Base-by-base conservation (phyloP, 1,284 basidiomycete species). In the Vanrija sp. region DNA sequence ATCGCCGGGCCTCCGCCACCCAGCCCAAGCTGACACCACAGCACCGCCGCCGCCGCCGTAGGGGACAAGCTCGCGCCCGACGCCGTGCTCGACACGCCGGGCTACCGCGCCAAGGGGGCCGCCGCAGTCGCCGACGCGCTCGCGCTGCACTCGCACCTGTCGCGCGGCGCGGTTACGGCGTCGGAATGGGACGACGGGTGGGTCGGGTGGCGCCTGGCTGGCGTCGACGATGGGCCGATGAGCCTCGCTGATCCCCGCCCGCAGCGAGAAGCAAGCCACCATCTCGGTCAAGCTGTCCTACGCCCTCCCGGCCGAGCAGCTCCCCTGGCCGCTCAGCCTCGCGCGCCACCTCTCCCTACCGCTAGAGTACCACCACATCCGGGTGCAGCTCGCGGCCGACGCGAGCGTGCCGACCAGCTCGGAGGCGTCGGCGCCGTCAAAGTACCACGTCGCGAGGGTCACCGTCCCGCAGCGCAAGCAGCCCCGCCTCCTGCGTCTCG, bases 371-470 rank as follows among this genome's bases (percentile, higher is more conserved):
- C 46, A 55, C 38, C 52, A 59, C 9, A 46, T 59, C 14, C 37
- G 50, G 19, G 45, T 69, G 19, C 54, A 67, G 36, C 51, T 68
- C 39, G 57, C 60, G 36, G 55, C 62, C 9, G 63, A 66, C 43
- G 59, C 55, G 35, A 57, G 58, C 24, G 53, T 54, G 10, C 57
- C 57, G 6, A 38, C 47, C 16, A 57, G 49, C 20, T 57, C 58
- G 20, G 47, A 54, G n/a, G 52, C 47, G 4, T 39, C 42, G n/a
- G 54, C 60, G 31, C 54, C 56, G 15, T 49, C 58, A 3, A 60
- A 60, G 48, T 56, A 68, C 27, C 65, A 64, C 45, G 67, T 74
- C n/a, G 62, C 65, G 43, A 66, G 65, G 53, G 48, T 69, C 5
- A 58, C 59, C 19, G 53, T 61, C 10, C 59, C 31, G 15, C 10